These are phyloP conservation scores for Fragaria nilgerrensis DNA, from an alignment of 306 rosid species.

Conservation along the genomic window DNA sequence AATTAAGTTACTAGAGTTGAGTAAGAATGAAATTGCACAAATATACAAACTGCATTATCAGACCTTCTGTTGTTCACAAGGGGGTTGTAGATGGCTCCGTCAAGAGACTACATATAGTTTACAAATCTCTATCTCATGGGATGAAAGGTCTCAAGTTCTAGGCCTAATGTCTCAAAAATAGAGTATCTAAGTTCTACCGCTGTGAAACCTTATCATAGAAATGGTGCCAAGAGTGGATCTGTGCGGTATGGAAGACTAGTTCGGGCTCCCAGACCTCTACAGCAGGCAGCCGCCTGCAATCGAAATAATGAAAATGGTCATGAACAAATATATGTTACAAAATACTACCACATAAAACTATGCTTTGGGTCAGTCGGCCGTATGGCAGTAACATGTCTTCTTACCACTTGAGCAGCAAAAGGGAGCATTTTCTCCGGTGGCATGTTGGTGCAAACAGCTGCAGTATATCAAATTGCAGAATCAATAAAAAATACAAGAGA, in stretches of 20 bases:
- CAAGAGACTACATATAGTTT: not conserved
- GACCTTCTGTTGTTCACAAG: not conserved
- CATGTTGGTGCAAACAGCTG: slow-evolving; percentile 84
- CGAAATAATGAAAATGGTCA: not conserved
- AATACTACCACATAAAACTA: not conserved
- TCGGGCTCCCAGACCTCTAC: slow-evolving; percentile 89
- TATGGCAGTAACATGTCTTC: slow-evolving; percentile 11
- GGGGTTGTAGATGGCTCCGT: not conserved
- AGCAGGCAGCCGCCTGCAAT: slow-evolving; percentile 77
- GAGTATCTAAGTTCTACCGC: not conserved
- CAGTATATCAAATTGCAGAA: slow-evolving; percentile 23
- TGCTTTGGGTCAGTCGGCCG: slow-evolving; percentile 2
- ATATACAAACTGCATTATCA: not conserved
- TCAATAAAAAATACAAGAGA: not conserved
- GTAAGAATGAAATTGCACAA: not conserved
- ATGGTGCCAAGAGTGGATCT: slow-evolving; percentile 65
- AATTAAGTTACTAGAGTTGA: not conserved
- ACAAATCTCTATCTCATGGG: not conserved
- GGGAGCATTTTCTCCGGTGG: slow-evolving; percentile 80
- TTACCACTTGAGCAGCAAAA: slow-evolving; percentile 84
- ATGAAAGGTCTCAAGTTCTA: not conserved
- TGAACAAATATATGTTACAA: slow-evolving; percentile 4
- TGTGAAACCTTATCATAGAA: slow-evolving; percentile 24
- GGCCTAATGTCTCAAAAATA: not conserved
- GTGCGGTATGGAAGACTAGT: slow-evolving; percentile 68